Evolutionary conservation across 2,329 filamentous ascomycete genomes (phyloP).

Genomic region (Neopestalotiopsis rosae): DNA sequence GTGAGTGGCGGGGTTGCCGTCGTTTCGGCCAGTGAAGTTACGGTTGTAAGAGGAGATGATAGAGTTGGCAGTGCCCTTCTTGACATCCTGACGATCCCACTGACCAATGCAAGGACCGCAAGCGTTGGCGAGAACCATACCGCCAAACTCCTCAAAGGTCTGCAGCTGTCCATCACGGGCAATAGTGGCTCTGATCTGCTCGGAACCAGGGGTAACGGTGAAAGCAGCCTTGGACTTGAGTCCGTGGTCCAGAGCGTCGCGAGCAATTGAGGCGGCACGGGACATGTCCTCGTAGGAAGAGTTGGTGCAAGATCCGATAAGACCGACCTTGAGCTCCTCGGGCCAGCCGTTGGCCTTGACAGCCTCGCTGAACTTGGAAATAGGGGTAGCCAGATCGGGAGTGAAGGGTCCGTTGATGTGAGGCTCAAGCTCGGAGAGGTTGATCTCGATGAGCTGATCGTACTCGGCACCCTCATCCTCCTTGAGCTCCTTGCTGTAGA

Average conservation of each 20-base stretch:
- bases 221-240: constrained; percentile 93
- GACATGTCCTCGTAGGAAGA: constrained; percentile 87
- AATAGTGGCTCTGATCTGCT: constrained; percentile 95
- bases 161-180: constrained; percentile 87
- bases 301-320: constrained; percentile 99
- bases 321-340: constrained; percentile 91
- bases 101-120: constrained; percentile 93
- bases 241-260: constrained; percentile 89
- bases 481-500: constrained; percentile 83
- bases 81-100: constrained; percentile 92
- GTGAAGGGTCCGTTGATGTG: constrained; percentile 99
- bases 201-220: constrained; percentile 93
- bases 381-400: constrained; percentile 94
- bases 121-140: constrained; percentile 92
- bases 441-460: constrained; percentile 94
- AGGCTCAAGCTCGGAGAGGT: constrained; percentile 92
- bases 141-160: constrained; percentile 96
- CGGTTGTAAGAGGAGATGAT: constrained; percentile 99
- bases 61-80: constrained; percentile 95
- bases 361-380: constrained; percentile 95
- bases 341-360: constrained; percentile 97
- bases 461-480: constrained; percentile 93
- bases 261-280: constrained; percentile 87
- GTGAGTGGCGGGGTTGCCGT: constrained; percentile 93
- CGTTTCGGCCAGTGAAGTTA: constrained; percentile 98